Evolutionary conservation across 176 grass and related monocot species (phyloP).

Genomic region (Phyllostachys edulis): DNA sequence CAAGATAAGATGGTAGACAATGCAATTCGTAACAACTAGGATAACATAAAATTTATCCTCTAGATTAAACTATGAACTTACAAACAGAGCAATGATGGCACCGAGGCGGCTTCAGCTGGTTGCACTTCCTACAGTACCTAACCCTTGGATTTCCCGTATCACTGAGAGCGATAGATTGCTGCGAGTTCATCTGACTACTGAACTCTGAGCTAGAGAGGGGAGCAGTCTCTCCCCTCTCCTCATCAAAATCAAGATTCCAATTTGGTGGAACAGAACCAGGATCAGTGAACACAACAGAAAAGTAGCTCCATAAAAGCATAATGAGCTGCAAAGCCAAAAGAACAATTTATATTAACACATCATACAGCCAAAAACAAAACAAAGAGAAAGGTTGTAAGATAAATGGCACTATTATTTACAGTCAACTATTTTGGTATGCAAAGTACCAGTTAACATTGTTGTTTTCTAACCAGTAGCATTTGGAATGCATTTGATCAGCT

Average conservation of each 20-base stretch:
- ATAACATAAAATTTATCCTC: neutral
- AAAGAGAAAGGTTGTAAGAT: neutral
- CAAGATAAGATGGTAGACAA: neutral
- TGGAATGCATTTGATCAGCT: neutral
- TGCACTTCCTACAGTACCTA: conserved; percentile 93
- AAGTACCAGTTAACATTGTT: neutral
- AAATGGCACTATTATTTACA: neutral
- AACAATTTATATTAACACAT: conserved; percentile 5
- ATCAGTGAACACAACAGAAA: conserved; percentile 79
- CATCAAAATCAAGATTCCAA: conserved; percentile 83
- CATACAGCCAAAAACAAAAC: neutral
- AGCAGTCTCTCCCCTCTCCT: conserved; percentile 78
- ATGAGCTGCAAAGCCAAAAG: conserved; percentile 53
- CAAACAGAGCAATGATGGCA: conserved; percentile 99
- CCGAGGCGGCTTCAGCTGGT: conserved; percentile 87
- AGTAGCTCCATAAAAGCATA: conserved; percentile 96
- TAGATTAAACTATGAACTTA: conserved; percentile 39
- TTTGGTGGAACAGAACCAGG: conserved; percentile 78
- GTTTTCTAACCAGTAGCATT: neutral
- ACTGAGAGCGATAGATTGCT: conserved; percentile 46
- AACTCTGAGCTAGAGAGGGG: conserved; percentile 60
- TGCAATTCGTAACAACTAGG: neutral
- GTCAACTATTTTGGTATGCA: neutral
- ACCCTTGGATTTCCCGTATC: conserved; percentile 48
- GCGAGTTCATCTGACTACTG: conserved; percentile 50